Evolutionary conservation across 2,329 filamentous ascomycete species (phyloP).

Genomic region (Colletotrichum orbiculare): DNA sequence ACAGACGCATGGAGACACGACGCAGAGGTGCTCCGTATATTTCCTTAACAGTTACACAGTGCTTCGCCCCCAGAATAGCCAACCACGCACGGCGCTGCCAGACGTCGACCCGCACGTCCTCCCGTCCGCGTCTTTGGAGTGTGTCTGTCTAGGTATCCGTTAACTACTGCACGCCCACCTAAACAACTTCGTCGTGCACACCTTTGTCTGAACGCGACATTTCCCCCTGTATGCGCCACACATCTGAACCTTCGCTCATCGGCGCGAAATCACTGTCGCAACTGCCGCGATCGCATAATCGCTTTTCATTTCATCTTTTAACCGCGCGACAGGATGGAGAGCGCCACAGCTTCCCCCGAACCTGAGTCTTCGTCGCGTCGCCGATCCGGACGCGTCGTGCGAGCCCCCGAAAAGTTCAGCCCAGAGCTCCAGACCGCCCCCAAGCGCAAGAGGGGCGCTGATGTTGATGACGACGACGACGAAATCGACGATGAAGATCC

Average conservation of each 20-base stretch:
- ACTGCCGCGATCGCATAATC: constrained; percentile 18
- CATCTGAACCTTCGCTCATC: constrained; percentile 30
- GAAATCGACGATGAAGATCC: constrained; percentile 61
- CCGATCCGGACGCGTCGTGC: constrained; percentile 76
- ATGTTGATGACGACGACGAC: constrained; percentile 58
- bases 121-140: constrained; percentile 29
- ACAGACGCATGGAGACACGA: too few species aligned
- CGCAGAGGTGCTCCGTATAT: too few species aligned
- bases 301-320: constrained; percentile 1
- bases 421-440: constrained; percentile 60
- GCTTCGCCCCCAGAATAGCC: too few species aligned
- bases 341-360: constrained; percentile 64
- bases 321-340: constrained; percentile 54
- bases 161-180: neutral
- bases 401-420: constrained; percentile 68
- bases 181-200: constrained; percentile 31
- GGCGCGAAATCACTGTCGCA: constrained; percentile 32
- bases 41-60: too few species aligned
- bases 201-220: constrained; percentile 27
- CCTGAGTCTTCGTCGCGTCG: constrained; percentile 66
- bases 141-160: neutral
- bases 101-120: constrained; percentile 13
- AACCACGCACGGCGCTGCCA: constrained; percentile 14
- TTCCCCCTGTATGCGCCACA: constrained; percentile 31
- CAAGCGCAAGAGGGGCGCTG: constrained; percentile 68